Evolutionary conservation across 495 filamentous ascomycete genomes (phyloP).

Genomic region (Neohortaea acidophila): DNA sequence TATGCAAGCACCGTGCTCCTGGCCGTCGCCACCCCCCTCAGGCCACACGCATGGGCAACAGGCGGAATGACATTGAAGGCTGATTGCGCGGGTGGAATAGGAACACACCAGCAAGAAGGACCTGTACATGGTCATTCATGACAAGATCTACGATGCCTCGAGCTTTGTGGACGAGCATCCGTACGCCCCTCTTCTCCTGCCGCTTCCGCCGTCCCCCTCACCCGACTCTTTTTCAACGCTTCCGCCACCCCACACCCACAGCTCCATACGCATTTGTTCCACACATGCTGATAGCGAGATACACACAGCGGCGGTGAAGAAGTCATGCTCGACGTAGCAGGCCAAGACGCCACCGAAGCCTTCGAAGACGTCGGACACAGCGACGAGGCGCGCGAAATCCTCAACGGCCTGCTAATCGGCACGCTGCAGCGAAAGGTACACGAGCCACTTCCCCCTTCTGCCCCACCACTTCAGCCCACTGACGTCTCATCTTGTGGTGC

Average conservation of each 20-base stretch:
- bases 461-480: slow-evolving; percentile 4
- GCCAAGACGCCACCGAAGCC: slow-evolving; percentile 92
- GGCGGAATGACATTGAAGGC: no score
- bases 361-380: slow-evolving; percentile 99
- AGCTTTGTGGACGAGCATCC: slow-evolving; percentile 97
- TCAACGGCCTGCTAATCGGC: slow-evolving; percentile 64
- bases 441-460: slow-evolving; percentile 5
- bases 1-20: no score
- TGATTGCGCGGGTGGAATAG: no score
- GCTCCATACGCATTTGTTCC: background rate
- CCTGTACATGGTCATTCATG: slow-evolving; percentile 79
- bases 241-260: background rate
- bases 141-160: slow-evolving; percentile 81
- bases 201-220: no score
- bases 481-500: slow-evolving; percentile 12
- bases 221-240: no score
- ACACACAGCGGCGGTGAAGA: slow-evolving; percentile 80
- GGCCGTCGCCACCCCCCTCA: no score
- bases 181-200: slow-evolving; percentile 65
- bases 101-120: slow-evolving; percentile 94
- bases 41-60: no score
- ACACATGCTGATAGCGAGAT: background rate
- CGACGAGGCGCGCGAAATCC: slow-evolving; percentile 93
- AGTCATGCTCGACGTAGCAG: slow-evolving; percentile 88
- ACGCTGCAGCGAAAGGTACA: slow-evolving; percentile 51